Conservation (phyloP, 441 rosid species). For the Pelargonium cotyledonis region DNA sequence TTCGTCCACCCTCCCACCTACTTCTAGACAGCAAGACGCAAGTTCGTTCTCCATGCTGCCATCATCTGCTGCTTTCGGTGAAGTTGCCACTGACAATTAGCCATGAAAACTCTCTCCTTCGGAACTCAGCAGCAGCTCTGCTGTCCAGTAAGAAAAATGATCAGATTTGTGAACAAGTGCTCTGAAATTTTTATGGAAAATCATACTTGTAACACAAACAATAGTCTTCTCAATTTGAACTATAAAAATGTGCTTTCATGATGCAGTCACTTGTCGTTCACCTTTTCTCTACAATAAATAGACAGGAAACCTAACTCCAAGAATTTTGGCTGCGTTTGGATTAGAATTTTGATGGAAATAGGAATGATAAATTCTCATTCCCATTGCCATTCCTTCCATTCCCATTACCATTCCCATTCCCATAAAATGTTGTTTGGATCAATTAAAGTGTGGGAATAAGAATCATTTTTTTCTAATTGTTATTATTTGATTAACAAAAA, state of each 20-base stretch:
- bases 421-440: too few relatives aligned
- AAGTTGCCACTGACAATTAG: slow-evolving; percentile 21
- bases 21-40: background rate
- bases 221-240: background rate
- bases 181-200: background rate
- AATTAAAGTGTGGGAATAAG: too few relatives aligned
- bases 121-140: slow-evolving; percentile 42
- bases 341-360: too few relatives aligned
- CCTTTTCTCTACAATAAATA: background rate
- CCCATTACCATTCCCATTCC: too few relatives aligned
- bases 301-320: background rate
- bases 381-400: too few relatives aligned
- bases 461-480: too few relatives aligned
- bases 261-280: background rate
- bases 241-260: too few relatives aligned
- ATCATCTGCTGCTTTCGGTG: background rate
- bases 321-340: too few relatives aligned
- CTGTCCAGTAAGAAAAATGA: slow-evolving; percentile 27
- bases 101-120: slow-evolving; percentile 32
- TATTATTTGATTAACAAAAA: too few relatives aligned
- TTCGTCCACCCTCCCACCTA: background rate
- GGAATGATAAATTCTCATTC: too few relatives aligned
- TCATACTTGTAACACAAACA: background rate
- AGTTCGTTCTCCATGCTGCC: slow-evolving; percentile 1
- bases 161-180: background rate